Conservation (phyloP, 306 rosid species). For the Echinosophora koreensis region DNA sequence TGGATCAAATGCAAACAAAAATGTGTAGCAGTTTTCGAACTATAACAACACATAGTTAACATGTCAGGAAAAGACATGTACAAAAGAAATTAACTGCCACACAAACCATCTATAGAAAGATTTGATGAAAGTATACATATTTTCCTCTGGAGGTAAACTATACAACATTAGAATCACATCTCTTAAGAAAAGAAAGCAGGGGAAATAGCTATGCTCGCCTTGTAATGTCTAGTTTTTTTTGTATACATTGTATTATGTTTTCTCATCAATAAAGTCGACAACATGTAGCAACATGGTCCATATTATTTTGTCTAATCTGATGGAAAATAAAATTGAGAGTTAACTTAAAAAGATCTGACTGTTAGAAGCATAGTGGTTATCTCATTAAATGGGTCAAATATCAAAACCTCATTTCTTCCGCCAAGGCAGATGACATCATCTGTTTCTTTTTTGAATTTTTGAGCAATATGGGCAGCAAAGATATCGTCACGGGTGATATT, state of each 20-base stretch:
- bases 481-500: constrained; percentile 60
- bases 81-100: not conserved
- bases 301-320: constrained; percentile 13
- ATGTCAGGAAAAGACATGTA: constrained; percentile 4
- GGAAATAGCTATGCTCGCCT: constrained; percentile 1
- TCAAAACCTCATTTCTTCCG: constrained; percentile 66
- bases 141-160: constrained; percentile 26
- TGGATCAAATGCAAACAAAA: not conserved
- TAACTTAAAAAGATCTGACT: constrained; percentile 12
- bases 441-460: constrained; percentile 62
- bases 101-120: not conserved
- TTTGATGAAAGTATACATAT: not conserved
- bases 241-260: not conserved
- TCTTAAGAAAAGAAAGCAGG: constrained; percentile 6
- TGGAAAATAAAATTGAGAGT: constrained; percentile 10
- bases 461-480: constrained; percentile 83
- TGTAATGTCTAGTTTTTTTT: not conserved
- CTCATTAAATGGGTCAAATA: constrained; percentile 41
- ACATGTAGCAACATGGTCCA: constrained; percentile 14
- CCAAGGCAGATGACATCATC: constrained; percentile 57
- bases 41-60: not conserved
- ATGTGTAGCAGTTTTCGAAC: not conserved
- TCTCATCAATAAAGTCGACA: not conserved
- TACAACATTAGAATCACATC: not conserved
- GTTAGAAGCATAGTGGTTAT: constrained; percentile 33